Conservation (phyloP, 1,284 basidiomycete species). For the Cryptococcus wingfieldii region DNA sequence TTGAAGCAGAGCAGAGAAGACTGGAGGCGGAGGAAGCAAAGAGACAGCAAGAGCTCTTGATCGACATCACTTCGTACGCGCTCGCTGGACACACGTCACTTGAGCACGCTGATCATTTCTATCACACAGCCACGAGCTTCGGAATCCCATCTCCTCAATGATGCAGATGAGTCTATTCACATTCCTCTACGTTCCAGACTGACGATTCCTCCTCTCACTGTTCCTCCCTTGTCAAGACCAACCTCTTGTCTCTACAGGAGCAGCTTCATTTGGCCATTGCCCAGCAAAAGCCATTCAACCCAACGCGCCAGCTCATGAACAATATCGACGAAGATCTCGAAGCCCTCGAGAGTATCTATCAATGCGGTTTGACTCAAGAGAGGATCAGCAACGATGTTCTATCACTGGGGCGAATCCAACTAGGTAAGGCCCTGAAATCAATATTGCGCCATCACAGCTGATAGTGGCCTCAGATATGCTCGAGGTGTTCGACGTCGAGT, state of each 20-base stretch:
- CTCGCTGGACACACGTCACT: no score
- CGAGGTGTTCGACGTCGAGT: conserved; percentile 44
- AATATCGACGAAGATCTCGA: conserved; percentile 49
- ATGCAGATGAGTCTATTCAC: conserved; percentile 29
- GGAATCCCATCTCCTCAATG: conserved; percentile 40
- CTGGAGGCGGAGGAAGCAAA: conserved; percentile 45
- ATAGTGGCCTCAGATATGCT: conserved; percentile 28
- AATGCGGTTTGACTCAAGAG: conserved; percentile 49
- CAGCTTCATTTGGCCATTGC: conserved; percentile 27
- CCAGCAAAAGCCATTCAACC: conserved; percentile 27
- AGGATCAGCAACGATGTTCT: conserved; percentile 51
- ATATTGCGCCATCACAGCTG: background rate
- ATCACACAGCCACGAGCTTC: conserved; percentile 38
- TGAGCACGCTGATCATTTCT: background rate
- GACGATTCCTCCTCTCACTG: conserved; percentile 28
- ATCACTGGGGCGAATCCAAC: conserved; percentile 49
- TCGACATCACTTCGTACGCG: conserved; percentile 44
- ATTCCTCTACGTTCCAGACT: conserved; percentile 3
- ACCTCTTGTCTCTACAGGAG: conserved; percentile 35
- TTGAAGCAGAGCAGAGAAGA: conserved; percentile 42
- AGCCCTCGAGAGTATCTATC: conserved; percentile 44
- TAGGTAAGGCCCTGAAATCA: conserved; percentile 21
- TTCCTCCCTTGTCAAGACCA: conserved; percentile 43
- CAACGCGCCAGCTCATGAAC: conserved; percentile 37
- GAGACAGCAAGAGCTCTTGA: conserved; percentile 44